Evolutionary conservation across 148 eudicot genomes (phyloP).

Genomic region (Chenopodium berlandieri): DNA sequence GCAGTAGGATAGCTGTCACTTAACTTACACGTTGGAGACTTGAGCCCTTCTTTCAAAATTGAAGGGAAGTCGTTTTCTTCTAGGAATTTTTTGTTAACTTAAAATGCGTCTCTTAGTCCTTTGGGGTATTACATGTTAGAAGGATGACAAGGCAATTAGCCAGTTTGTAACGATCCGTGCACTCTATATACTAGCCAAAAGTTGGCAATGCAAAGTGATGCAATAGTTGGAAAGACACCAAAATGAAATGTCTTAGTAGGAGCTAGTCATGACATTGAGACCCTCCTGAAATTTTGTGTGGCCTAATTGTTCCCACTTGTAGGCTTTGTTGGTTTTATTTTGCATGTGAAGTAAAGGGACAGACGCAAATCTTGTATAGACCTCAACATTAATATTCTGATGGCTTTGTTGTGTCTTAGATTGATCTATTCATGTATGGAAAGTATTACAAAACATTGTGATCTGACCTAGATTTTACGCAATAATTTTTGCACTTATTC

Average conservation of each 20-base stretch:
- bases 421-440: constrained; percentile 19
- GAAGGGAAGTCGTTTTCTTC: constrained; percentile 16
- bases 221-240: constrained; percentile 13
- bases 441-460: not conserved
- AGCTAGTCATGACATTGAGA: constrained; percentile 20
- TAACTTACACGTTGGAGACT: constrained; percentile 9
- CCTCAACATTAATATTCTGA: constrained; percentile 17
- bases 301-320: constrained; percentile 22
- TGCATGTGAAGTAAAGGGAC: constrained; percentile 29
- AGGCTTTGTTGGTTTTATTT: constrained; percentile 22
- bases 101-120: constrained; percentile 11
- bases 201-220: constrained; percentile 10
- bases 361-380: constrained; percentile 22
- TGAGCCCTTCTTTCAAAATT: not conserved
- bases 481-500: not conserved
- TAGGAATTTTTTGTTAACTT: not conserved
- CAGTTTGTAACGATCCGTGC: constrained; percentile 7
- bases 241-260: constrained; percentile 17
- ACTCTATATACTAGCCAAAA: constrained; percentile 19
- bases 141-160: not conserved
- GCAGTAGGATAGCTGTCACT: not conserved
- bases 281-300: constrained; percentile 17
- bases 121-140: not conserved
- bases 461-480: constrained; percentile 11
- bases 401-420: constrained; percentile 9